Evolutionary conservation across 164 flowering plant species (phyloP).

Genomic region (Chimonanthus salicifolius): DNA sequence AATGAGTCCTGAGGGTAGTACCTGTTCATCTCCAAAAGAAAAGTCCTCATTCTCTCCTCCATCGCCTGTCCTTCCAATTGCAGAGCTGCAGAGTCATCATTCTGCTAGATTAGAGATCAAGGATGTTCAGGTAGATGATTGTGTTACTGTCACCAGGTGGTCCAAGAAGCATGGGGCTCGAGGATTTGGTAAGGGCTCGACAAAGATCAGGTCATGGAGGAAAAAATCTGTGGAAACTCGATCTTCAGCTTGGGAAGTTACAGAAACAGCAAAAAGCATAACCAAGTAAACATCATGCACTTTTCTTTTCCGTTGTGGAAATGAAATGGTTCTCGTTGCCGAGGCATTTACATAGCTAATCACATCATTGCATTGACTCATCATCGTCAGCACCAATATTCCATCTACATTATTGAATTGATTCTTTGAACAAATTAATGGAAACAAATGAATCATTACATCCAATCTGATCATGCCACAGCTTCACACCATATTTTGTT

Average conservation of each 20-base stretch:
- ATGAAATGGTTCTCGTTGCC: too few relatives aligned
- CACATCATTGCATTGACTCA: too few relatives aligned
- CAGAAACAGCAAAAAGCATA: slow-evolving; percentile 53
- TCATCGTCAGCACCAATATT: too few relatives aligned
- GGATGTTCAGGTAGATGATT: slow-evolving; percentile 82
- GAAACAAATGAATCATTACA: neutral
- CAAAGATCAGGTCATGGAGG: slow-evolving; percentile 43
- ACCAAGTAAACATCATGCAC: slow-evolving; percentile 45
- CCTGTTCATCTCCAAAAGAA: slow-evolving; percentile 53
- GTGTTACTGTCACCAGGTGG: slow-evolving; percentile 77
- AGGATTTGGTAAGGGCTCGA: slow-evolving; percentile 34
- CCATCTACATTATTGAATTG: too few relatives aligned
- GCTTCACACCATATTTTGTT: too few relatives aligned
- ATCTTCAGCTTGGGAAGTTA: slow-evolving; percentile 57
- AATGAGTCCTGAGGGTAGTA: slow-evolving; percentile 86
- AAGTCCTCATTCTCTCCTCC: slow-evolving; percentile 35
- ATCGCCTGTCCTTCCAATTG: slow-evolving; percentile 38
- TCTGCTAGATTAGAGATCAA: slow-evolving; percentile 56
- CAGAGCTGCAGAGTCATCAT: slow-evolving; percentile 36
- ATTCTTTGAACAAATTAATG: neutral
- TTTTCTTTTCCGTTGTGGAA: neutral
- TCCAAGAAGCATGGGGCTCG: slow-evolving; percentile 56
- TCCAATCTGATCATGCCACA: neutral
- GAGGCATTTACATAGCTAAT: too few relatives aligned
- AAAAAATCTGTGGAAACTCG: slow-evolving; percentile 42